A percentile compares a stretch with the other conserved stretches of the same genome.
Evolutionary conservation across 2,329 filamentous ascomycete species (phyloP).

Genomic region (Ceratocystiopsis minuta): DNA sequence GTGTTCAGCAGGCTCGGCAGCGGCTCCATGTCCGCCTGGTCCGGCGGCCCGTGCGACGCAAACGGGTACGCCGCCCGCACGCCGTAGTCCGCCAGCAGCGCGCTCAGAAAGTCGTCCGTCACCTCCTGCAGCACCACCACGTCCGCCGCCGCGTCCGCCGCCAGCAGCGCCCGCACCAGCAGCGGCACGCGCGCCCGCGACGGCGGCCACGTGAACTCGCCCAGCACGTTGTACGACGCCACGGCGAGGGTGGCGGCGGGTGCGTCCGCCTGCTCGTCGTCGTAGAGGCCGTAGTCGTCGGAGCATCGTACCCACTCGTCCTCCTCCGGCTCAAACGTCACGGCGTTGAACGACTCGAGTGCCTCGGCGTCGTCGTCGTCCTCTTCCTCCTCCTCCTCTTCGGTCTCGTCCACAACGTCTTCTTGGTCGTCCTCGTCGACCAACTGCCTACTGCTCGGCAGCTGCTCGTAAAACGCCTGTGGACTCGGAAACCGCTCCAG

Average conservation of each 20-base stretch:
- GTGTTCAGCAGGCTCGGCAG: conserved; percentile 43
- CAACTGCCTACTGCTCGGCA: no score
- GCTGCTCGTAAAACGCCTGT: conserved; percentile 10
- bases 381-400: neutral
- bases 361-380: neutral
- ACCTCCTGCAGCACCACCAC: conserved; percentile 43
- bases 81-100: conserved; percentile 27
- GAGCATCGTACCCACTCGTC: conserved; percentile 3
- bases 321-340: conserved; percentile 5
- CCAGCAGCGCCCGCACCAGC: conserved; percentile 26
- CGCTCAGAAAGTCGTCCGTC: conserved; percentile 42
- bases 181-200: conserved; percentile 22
- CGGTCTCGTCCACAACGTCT: neutral
- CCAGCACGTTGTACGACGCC: conserved; percentile 35
- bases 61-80: conserved; percentile 34
- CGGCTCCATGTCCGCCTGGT: conserved; percentile 31
- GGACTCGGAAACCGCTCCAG: conserved; percentile 11
- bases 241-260: conserved; percentile 14
- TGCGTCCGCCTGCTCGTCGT: neutral
- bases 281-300: conserved; percentile 3
- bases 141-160: conserved; percentile 24
- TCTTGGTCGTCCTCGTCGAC: neutral
- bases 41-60: conserved; percentile 37
- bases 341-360: conserved; percentile 2
- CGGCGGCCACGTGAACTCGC: conserved; percentile 30